Percentiles rank a stretch among this genome's conserved stretches.
These are phyloP conservation scores for Physocladia obscura DNA, from an alignment of 192 early-diverging fungal genomes.

Conservation along the genomic window DNA sequence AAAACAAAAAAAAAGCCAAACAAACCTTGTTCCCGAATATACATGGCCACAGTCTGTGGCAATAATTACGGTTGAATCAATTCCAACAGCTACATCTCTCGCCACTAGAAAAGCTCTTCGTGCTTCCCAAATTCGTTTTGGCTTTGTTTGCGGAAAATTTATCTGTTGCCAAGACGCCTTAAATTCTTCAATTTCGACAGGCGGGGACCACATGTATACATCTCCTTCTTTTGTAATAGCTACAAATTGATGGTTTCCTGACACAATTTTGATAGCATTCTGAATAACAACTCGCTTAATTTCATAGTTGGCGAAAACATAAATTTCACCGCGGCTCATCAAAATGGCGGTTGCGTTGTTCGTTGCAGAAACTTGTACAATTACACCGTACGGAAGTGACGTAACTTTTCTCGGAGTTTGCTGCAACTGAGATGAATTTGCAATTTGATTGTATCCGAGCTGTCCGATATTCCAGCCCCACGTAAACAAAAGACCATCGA, in stretches of 20 bases:
- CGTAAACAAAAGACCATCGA: slow-evolving; percentile 56
- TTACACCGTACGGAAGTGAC: slow-evolving; percentile 42
- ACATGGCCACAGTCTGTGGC: slow-evolving; percentile 67
- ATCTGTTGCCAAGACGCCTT: slow-evolving; percentile 38
- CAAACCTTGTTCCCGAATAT: slow-evolving; percentile 52
- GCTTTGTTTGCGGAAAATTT: slow-evolving; percentile 41
- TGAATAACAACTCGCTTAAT: slow-evolving; percentile 43
- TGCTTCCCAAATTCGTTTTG: slow-evolving; percentile 60
- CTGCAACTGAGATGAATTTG: slow-evolving; percentile 34
- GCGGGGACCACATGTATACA: slow-evolving; percentile 59
- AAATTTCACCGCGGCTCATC: slow-evolving; percentile 53
- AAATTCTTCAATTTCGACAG: slow-evolving; percentile 27
- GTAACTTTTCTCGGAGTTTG: slow-evolving; percentile 62
- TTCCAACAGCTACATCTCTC: slow-evolving; percentile 64
- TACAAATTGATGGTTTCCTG: slow-evolving; percentile 46
- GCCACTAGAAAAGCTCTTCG: slow-evolving; percentile 48
- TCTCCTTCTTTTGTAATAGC: slow-evolving; percentile 47
- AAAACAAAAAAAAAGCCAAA: too few relatives aligned
- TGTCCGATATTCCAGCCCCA: slow-evolving; percentile 76
- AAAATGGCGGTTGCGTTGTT: slow-evolving; percentile 69
- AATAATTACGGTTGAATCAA: slow-evolving; percentile 67
- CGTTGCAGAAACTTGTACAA: slow-evolving; percentile 62
- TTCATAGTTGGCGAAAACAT: slow-evolving; percentile 55
- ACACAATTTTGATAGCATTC: slow-evolving; percentile 33
- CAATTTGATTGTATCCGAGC: slow-evolving; percentile 45